Evolutionary conservation across 176 grass and related monocot species (phyloP), one percentile per base, ranked within the genome.

Genomic region (Hyparrhenia diplandra): DNA sequence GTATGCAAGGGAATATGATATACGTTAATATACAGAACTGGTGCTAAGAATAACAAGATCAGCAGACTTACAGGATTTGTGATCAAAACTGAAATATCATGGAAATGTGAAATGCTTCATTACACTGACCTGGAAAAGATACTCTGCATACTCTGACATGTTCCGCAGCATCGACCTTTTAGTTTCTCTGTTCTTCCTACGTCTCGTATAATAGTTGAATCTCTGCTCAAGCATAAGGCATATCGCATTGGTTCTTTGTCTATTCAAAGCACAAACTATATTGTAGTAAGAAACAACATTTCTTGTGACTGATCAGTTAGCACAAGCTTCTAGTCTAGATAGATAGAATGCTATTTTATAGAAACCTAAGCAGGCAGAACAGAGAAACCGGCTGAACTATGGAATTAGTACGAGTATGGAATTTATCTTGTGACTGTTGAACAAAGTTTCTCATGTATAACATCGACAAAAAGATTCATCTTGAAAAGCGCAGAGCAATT

Each of bases 141-240:
- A 77, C 52, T 95, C 84, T 0, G 90, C 95, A 80, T 98, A 98
- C 13, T 95, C 86, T 4, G 88, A 87, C 49, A 95, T 80, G 82
- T 93, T 91, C 60, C 52, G 59, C 62, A 98, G 51, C 77, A 91
- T 58, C 7, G 81, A 78, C 82, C 78, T 88, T 85, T 89, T 89
- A 69, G 88, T 89, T 82, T 95, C 92, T 67, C 71, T 90, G 66
- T 97, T 92, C 87, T 62, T 91, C 76, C 75, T 93, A 74, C 71
- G 82, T 57, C 92, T 94, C 52, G 67, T 82, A 61, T 94, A 93
- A 78, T 82, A 84, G 80, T 82, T 94, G 83, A 98, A 98, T 83
- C 88, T 89, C 92, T 94, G 83, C 34, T 40, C 35, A 90, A 74
- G 55, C 34, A 71, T 77, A 66, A 80, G 64, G 64, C 29, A 59